Percentiles rank a stretch among this genome's conserved stretches.
Conservation (phyloP, 73 alveolate species). For the Stentor coeruleus region DNA sequence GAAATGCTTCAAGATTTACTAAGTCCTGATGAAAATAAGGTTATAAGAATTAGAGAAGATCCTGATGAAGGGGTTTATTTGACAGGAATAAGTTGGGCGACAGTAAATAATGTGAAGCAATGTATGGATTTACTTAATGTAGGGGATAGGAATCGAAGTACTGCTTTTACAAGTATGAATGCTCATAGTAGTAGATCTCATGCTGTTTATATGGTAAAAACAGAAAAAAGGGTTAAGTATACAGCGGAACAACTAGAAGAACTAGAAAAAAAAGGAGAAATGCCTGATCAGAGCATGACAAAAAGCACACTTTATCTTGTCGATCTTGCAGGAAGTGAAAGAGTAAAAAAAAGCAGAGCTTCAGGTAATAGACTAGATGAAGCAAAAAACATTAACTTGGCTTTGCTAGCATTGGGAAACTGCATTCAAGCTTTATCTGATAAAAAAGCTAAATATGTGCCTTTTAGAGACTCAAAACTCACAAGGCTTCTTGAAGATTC, state of each 20-base stretch:
- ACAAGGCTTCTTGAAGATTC: constrained; percentile 90
- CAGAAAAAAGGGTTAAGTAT: constrained; percentile 61
- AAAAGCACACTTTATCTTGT: constrained; percentile 41
- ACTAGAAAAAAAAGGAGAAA: constrained; percentile 24
- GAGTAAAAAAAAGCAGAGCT: constrained; percentile 46
- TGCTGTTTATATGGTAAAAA: constrained; percentile 80
- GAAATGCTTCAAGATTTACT: constrained; percentile 88
- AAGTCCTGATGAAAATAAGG: constrained; percentile 70
- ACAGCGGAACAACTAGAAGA: constrained; percentile 27
- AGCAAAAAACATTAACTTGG: constrained; percentile 55
- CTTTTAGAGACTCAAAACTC: constrained; percentile 67
- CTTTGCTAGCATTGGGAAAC: constrained; percentile 65
- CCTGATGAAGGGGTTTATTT: constrained; percentile 91
- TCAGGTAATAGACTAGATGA: constrained; percentile 57
- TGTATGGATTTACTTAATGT: constrained; percentile 61
- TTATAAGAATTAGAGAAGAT: constrained; percentile 88
- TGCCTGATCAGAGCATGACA: constrained; percentile 27
- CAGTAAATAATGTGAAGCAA: constrained; percentile 71
- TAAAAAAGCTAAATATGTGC: constrained; percentile 40
- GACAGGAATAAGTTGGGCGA: constrained; percentile 74
- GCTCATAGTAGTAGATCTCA: constrained; percentile 82
- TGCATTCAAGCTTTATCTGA: constrained; percentile 64
- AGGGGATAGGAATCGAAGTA: constrained; percentile 93
- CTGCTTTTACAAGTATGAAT: constrained; percentile 77
- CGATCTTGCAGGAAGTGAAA: constrained; percentile 53